phyloP scores from a whole-genome alignment of 179 eudicot genomes.

The Drosera spatulata region DNA sequence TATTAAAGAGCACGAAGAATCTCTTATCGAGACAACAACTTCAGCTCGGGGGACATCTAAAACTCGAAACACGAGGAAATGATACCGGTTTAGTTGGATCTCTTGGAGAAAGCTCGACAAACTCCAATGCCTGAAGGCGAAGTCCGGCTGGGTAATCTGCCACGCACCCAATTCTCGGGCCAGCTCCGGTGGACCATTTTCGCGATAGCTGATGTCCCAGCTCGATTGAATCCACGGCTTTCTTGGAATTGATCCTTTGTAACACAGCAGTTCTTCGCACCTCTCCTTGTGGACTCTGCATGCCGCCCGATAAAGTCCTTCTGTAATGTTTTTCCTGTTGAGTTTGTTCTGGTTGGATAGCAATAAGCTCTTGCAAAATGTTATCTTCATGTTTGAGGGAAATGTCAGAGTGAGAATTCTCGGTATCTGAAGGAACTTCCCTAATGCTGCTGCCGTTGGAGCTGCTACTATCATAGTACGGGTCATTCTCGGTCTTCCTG shows the following conservation, averaged over 20 bases:
- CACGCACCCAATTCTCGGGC: slow-evolving; percentile 86
- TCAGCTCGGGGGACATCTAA: slow-evolving; percentile 16
- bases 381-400: slow-evolving; percentile 10
- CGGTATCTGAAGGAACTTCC: too few relatives aligned
- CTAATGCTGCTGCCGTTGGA: too few relatives aligned
- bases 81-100: slow-evolving; percentile 11
- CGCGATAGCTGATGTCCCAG: slow-evolving; percentile 56
- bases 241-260: slow-evolving; percentile 58
- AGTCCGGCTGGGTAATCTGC: slow-evolving; percentile 79
- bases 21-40: too few relatives aligned
- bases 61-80: slow-evolving; percentile 8
- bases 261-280: slow-evolving; percentile 51
- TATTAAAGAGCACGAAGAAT: too few relatives aligned
- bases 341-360: slow-evolving; percentile 9
- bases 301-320: slow-evolving; percentile 82
- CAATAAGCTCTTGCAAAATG: slow-evolving; percentile 7
- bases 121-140: slow-evolving; percentile 65
- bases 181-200: slow-evolving; percentile 80
- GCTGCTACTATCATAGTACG: too few relatives aligned
- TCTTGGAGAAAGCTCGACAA: slow-evolving; percentile 68
- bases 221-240: slow-evolving; percentile 34
- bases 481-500: too few relatives aligned
- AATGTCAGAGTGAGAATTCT: background rate
- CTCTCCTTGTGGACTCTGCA: slow-evolving; percentile 51
- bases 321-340: slow-evolving; percentile 27